Evolutionary conservation across 1,139 yeast genomes (phyloP).

Genomic region (Saccharomyces hybrid): DNA sequence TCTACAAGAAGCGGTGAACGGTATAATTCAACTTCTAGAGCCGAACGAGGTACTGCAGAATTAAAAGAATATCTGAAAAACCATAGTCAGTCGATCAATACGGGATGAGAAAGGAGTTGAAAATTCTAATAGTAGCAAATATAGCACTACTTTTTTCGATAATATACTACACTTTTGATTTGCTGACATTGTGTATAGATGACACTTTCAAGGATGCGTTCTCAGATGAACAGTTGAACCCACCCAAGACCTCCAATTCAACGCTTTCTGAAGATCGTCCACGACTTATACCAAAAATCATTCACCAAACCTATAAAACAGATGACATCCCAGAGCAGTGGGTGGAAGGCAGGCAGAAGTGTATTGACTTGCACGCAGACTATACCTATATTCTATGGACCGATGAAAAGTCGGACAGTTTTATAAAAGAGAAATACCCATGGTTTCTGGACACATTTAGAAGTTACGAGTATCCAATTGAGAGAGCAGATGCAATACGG

Average conservation of each 20-base stretch:
- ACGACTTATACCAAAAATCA: conserved; percentile 71
- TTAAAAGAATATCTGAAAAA: not conserved
- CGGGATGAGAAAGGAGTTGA: conserved; percentile 46
- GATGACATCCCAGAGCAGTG: conserved; percentile 70
- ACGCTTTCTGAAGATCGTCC: conserved; percentile 33
- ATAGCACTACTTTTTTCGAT: conserved; percentile 48
- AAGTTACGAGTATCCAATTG: too few relatives aligned
- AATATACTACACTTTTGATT: conserved; percentile 62
- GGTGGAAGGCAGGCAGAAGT: conserved; percentile 68
- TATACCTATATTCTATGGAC: conserved; percentile 88
- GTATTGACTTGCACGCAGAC: conserved; percentile 76
- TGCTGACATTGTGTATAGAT: conserved; percentile 68
- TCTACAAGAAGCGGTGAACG: not conserved
- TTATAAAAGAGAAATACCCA: conserved; percentile 68
- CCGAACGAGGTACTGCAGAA: not conserved
- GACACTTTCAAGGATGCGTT: conserved; percentile 61
- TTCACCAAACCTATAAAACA: conserved; percentile 87
- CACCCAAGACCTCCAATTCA: conserved; percentile 22
- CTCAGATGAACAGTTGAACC: conserved; percentile 49
- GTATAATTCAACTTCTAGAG: not conserved
- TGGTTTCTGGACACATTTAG: conserved; percentile 75
- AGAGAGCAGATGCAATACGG: too few relatives aligned
- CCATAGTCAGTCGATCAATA: not conserved
- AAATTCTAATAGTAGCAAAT: conserved; percentile 53
- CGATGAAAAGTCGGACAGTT: conserved; percentile 72